Evolutionary conservation across 129 eudicot genomes (phyloP).

Genomic region (Glebionis coronaria): DNA sequence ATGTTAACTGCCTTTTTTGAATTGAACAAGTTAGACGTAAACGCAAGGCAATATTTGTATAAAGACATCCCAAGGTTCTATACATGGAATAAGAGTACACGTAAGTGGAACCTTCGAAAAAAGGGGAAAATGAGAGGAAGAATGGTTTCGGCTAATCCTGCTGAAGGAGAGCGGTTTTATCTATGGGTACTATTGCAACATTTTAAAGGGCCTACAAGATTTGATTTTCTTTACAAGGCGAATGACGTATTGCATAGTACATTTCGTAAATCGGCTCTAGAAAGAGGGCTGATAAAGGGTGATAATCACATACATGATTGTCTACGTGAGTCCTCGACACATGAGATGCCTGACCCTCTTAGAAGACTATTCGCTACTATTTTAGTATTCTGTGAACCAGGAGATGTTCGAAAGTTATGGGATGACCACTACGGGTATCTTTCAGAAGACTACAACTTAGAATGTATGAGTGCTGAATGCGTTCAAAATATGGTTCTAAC

Average conservation of each 20-base stretch:
- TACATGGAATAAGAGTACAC: background rate
- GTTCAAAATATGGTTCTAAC: slow-evolving; percentile 1
- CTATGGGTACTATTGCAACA: background rate
- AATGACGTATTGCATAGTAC: background rate
- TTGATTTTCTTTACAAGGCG: background rate
- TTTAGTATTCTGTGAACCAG: background rate
- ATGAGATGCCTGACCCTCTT: background rate
- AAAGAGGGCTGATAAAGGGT: background rate
- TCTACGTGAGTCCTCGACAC: background rate
- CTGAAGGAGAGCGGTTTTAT: background rate
- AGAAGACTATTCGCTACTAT: background rate
- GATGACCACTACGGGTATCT: background rate
- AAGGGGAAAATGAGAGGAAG: background rate
- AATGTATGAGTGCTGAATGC: background rate
- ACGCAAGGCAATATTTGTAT: background rate
- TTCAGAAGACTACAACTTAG: background rate
- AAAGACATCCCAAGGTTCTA: background rate
- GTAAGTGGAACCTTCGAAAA: background rate
- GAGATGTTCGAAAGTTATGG: slow-evolving; percentile 7
- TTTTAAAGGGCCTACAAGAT: background rate
- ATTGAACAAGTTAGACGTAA: background rate
- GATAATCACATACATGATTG: background rate
- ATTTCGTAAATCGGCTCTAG: background rate
- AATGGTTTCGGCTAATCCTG: background rate
- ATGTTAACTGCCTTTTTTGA: background rate